Base-by-base conservation (phyloP, 345 rosid species). In the Brassica juncea region DNA sequence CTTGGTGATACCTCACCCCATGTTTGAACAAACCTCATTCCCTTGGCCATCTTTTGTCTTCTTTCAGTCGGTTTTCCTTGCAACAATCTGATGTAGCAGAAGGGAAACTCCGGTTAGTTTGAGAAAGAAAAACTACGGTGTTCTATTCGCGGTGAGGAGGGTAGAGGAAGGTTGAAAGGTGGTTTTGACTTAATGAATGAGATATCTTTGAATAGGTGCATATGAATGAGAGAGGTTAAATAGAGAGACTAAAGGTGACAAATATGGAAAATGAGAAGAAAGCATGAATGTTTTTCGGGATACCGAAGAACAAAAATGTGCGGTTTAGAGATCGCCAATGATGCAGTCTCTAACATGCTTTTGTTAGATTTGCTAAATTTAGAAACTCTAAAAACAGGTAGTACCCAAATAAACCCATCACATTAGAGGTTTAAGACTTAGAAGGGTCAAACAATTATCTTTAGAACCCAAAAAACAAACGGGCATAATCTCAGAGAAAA, bases 1-100 rank as follows among this genome's bases (percentile, higher is more conserved):
- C 82, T 57, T 8, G 89, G 87, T 54, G 89, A 84, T 55, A 80
- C 86, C 71, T 82, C 86, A 37, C 88, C 84, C 84, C 84, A 79
- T 35, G 80, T 74, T 25, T 83, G 73, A 49, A 78, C 82, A 69
- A 68, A 73, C 73, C 86, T 81, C 81, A 73, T 61, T 42, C 37
- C 84, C 73, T 82, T 88, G 74, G 62, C 81, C 89, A 85, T 86
- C 49, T 49, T 21, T 72, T 23, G 11, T 37, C 27, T 44, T 25
- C 77, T 72, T 77, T 71, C 76, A 64, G 19, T 19, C 19, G 19
- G 19, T 19, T 19, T 19, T 19, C 19, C 19, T 19, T 19, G 19
- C 19, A 19, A 19, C 19, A 19, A 19, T 19, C 19, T 19, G 19
- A 19, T 19, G 19, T 19, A 11, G 54, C 71, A 60, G 70, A 70